Base-by-base conservation (phyloP, 345 rosid species). In the Gossypium anomalum region DNA sequence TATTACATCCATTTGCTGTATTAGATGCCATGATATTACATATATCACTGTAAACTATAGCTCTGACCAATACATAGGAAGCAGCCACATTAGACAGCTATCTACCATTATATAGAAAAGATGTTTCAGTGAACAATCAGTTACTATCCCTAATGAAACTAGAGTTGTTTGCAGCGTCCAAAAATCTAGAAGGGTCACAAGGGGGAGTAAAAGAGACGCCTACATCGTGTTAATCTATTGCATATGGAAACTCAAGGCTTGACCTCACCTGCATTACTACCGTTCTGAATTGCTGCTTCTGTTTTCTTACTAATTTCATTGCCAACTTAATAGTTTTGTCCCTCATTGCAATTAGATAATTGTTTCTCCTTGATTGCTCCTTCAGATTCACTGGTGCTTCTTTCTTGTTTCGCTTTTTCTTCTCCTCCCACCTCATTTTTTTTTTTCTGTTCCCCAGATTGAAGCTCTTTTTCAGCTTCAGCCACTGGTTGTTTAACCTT, bases 201-300 rank as follows among this genome's bases (percentile, higher is more conserved):
- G 41, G 41, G 41, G 41, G 41, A 34, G 41, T 34, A 34, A 34
- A 34, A 34, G 41, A 34, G 41, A 34, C 41, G 7, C 41, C 41
- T 34, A 34, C 41, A 34, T 34, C 41, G 41, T 4, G 41, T 34
- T 34, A 34, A 34, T 34, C 41, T 34, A 34, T 34, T 34, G 41
- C 7, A 34, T 34, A 34, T 34, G 7, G 41, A 34, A 34, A 34
- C 41, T 34, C 41, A 34, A 34, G 41, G 41, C 41, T 34, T 5
- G 41, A 34, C 7, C 41, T 34, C 41, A 5, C 41, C 61, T 13
- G 79, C 84, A 56, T 57, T 57, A 63, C 77, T 80, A 45, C 89
- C 85, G 77, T 84, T 86, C 79, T 81, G 79, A 27, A 73, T 61
- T 49, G 60, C 75, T 73, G 79, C 82, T 56, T 83, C 84, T 15